phyloP scores from a whole-genome alignment of 805 yeast species.

The Metschnikowia arizonensis region DNA sequence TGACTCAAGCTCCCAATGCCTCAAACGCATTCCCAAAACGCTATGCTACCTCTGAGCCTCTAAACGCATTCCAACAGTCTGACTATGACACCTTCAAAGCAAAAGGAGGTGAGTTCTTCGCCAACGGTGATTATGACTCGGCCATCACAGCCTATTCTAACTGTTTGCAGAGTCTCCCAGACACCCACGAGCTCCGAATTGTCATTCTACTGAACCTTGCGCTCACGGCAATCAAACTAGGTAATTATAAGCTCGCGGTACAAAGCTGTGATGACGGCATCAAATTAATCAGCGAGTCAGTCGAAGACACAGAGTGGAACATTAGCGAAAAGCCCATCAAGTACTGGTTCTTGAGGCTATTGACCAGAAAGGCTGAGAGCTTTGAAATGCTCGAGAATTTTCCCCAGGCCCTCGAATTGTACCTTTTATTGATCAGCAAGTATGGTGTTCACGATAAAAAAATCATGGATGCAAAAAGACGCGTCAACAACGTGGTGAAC shows the following conservation, averaged over 20 bases:
- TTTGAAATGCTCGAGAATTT: conserved; percentile 74
- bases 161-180: conserved; percentile 50
- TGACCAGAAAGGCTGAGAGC: conserved; percentile 74
- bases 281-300: conserved; percentile 25
- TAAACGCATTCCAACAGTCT: conserved; percentile 38
- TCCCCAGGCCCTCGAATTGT: conserved; percentile 56
- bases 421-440: conserved; percentile 58
- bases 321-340: conserved; percentile 51
- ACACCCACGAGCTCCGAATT: conserved; percentile 58
- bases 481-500: conserved; percentile 64
- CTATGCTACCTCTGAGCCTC: conserved; percentile 18
- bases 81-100: conserved; percentile 47
- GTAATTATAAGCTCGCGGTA: conserved; percentile 57
- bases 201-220: conserved; percentile 75
- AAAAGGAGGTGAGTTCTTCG: conserved; percentile 61
- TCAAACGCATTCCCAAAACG: neutral
- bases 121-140: conserved; percentile 73
- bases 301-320: conserved; percentile 27
- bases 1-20: neutral
- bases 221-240: conserved; percentile 57
- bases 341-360: conserved; percentile 70
- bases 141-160: conserved; percentile 61
- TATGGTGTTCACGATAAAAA: conserved; percentile 59
- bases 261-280: conserved; percentile 48
- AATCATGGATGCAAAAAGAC: conserved; percentile 73